phyloP scores from a whole-genome alignment of 345 rosid species.

The Camelina laxa region DNA sequence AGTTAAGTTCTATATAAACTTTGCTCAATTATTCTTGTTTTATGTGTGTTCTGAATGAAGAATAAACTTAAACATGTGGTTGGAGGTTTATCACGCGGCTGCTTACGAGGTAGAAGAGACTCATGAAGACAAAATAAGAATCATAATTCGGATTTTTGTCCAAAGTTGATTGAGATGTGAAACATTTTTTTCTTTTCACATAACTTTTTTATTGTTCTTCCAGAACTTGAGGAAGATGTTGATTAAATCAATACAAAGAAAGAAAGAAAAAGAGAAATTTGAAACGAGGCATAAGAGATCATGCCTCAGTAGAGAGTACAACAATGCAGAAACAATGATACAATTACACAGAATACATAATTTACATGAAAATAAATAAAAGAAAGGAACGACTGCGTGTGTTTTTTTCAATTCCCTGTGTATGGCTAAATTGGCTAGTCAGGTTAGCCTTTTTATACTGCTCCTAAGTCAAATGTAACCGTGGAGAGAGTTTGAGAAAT shows the following conservation, averaged over 20 bases:
- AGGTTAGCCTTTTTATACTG: conserved; percentile 36
- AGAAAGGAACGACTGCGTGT: background rate
- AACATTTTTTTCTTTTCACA: background rate
- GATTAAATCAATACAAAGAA: conserved; percentile 27
- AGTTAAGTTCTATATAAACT: background rate
- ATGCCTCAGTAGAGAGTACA: conserved; percentile 34
- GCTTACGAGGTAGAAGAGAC: conserved; percentile 35
- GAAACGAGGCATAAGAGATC: conserved; percentile 16
- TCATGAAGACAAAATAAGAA: conserved; percentile 17
- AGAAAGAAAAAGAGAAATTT: conserved; percentile 9
- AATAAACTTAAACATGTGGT: conserved; percentile 35
- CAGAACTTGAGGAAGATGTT: conserved; percentile 30
- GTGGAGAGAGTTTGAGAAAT: conserved; percentile 2
- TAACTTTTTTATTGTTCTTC: conserved; percentile 23
- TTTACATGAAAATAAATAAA: conserved; percentile 37
- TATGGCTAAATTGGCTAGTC: conserved; percentile 35
- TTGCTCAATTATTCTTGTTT: background rate
- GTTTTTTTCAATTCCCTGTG: conserved; percentile 34
- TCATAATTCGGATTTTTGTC: background rate
- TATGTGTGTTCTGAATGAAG: conserved; percentile 25
- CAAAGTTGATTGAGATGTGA: background rate
- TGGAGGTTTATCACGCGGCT: conserved; percentile 40
- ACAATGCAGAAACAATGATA: conserved; percentile 40
- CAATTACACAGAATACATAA: conserved; percentile 42
- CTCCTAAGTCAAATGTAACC: conserved; percentile 36